phyloP scores from a whole-genome alignment of 108 stramenopile species.

The Nannochloropsis oceanica region DNA sequence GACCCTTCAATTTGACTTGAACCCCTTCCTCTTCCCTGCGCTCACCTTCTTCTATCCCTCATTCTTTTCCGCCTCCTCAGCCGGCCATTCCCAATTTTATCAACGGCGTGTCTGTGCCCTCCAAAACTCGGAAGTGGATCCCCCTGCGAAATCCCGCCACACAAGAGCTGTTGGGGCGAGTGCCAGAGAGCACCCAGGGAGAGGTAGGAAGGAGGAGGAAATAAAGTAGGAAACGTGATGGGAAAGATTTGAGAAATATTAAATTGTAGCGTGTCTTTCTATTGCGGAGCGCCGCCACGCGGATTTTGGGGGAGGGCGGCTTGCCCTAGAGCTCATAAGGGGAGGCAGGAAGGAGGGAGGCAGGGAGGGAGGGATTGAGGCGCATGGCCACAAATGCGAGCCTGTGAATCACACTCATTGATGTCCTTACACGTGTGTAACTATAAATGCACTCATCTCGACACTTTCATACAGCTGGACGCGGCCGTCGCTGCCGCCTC shows the following conservation, averaged over 20 bases:
- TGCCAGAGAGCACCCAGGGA: conserved; percentile 25
- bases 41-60: conserved; percentile 41
- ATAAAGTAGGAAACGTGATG: background rate
- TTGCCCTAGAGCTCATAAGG: too few species aligned
- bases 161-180: conserved; percentile 22
- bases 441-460: background rate
- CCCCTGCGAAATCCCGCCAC: conserved; percentile 39
- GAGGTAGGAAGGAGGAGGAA: conserved; percentile 10
- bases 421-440: background rate
- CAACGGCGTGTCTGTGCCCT: conserved; percentile 33
- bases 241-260: too few species aligned
- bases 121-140: conserved; percentile 38
- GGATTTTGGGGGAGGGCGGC: too few species aligned
- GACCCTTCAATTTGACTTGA: background rate
- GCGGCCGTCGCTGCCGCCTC: conserved; percentile 23
- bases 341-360: too few species aligned
- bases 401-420: background rate
- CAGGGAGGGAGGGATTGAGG: too few species aligned
- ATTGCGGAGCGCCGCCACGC: too few species aligned
- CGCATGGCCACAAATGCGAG: too few species aligned
- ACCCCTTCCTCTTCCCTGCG: background rate
- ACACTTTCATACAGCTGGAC: background rate
- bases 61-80: conserved; percentile 10
- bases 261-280: too few species aligned
- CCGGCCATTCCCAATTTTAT: conserved; percentile 28